Evolutionary conservation across 768 basidiomycete species (phyloP), one percentile per base, ranked within the genome.

Genomic region (Pleurotus salmoneostramineus): DNA sequence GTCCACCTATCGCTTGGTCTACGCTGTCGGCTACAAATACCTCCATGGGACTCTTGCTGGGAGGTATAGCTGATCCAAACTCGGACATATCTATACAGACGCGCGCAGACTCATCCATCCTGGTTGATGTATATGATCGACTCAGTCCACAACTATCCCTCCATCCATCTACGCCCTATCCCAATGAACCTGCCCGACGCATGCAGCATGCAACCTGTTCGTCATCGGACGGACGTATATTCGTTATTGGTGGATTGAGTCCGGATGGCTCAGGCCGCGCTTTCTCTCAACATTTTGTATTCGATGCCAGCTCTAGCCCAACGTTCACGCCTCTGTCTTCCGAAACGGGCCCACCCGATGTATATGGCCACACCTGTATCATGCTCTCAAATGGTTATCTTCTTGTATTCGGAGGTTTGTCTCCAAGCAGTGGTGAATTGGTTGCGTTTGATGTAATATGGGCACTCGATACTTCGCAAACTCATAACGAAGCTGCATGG

Each of bases 201-300:
- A 85, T 91, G n/a, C 83, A 86, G 63, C 91, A 95, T 65, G 79
- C 89, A 6, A 70, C 88, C 5, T 77, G 81, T 6, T 77, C 81
- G 8, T 58, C 75, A 0, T 60, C 65, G 5, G 70, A 72, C 5
- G 86, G 85, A 5, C 71, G 74, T 46, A 75, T 91, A 8, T 91
- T 80, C 71, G 77, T 95, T 36, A 78, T 89, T 47, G 94, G 94
- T 3, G 94, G 94, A 6, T 81, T 89, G 70, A 85, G 80, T 64
- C 83, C 83, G n/a, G 94, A 96, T 68, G 91, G 84, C 10, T 95
- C 93, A 6, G 77, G 77, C 1, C 74, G 71, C 50, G 81, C 75
- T 0, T 85, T 89, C 65, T 73, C 79, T 4, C 84, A 89, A 47
- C 80, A 88, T 56, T 92, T 84, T 63, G 67, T 79, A 17, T 93